Conservation (phyloP, 306 rosid genomes). For the Rosa chinensis region DNA sequence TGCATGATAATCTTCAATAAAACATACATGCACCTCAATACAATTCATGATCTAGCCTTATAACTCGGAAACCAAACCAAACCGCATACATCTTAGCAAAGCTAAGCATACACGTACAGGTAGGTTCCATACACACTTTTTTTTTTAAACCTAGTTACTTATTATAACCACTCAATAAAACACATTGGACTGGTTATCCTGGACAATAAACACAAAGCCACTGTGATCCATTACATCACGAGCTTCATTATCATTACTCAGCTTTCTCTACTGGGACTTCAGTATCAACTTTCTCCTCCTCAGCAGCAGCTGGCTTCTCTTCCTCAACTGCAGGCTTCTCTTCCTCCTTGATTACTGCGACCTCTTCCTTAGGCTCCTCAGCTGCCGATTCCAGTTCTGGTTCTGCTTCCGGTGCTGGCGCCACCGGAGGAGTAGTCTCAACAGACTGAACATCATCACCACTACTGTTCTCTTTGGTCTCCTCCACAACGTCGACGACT, state of each 20-base stretch:
- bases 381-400: conserved; percentile 13
- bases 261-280: conserved; percentile 32
- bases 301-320: conserved; percentile 29
- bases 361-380: conserved; percentile 33
- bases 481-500: conserved; percentile 25
- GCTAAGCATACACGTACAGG: conserved; percentile 1
- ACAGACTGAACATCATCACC: conserved; percentile 8
- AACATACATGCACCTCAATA: conserved; percentile 20
- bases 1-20: conserved; percentile 16
- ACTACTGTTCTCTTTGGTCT: conserved; percentile 30
- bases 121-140: conserved; percentile 5
- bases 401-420: conserved; percentile 21
- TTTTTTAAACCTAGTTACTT: background rate
- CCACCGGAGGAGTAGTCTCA: conserved; percentile 21
- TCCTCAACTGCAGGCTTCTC: conserved; percentile 43
- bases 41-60: conserved; percentile 4
- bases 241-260: conserved; percentile 18
- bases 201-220: background rate
- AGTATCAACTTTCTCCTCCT: conserved; percentile 30
- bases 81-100: background rate
- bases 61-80: conserved; percentile 16
- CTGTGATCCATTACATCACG: background rate
- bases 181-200: background rate
- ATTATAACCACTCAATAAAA: background rate
- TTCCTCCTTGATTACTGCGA: conserved; percentile 27